Conservation (phyloP, 371 early-diverging fungal genomes). For the Mortierella sp. region DNA sequence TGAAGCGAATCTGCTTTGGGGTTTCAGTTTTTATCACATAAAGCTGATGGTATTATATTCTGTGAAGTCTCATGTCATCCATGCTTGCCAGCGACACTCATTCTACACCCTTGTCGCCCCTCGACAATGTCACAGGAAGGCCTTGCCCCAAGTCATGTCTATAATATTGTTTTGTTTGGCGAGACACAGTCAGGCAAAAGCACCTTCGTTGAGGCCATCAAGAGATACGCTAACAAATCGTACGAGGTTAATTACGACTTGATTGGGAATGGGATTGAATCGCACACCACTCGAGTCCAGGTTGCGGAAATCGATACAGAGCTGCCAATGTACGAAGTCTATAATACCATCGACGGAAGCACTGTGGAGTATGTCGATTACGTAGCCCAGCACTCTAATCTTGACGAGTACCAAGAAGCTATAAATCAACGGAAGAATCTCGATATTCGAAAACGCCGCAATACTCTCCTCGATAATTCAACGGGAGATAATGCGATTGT, state of each 20-base stretch:
- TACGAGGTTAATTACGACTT: neutral
- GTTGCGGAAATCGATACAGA: neutral
- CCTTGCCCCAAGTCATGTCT: neutral
- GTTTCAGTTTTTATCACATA: neutral
- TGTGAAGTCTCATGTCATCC: neutral
- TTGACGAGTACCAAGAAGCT: slow-evolving; percentile 3
- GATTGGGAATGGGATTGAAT: neutral
- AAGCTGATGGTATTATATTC: neutral
- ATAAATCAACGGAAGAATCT: neutral
- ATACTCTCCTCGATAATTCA: neutral
- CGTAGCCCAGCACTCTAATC: neutral
- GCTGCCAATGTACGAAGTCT: neutral
- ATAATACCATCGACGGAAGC: neutral
- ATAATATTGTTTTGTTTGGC: neutral
- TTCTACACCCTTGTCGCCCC: neutral
- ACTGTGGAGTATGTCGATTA: neutral
- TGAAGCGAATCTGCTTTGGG: neutral
- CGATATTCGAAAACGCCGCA: neutral
- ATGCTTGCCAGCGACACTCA: slow-evolving; percentile 1
- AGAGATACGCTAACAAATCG: neutral
- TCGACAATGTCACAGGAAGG: slow-evolving; percentile 2
- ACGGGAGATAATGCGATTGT: neutral
- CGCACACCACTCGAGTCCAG: neutral
- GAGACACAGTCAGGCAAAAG: slow-evolving; percentile 1
- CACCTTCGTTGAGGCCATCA: neutral